Base-by-base conservation (phyloP, 352 stramenopile genomes). In the Globisporangium perplexum region DNA sequence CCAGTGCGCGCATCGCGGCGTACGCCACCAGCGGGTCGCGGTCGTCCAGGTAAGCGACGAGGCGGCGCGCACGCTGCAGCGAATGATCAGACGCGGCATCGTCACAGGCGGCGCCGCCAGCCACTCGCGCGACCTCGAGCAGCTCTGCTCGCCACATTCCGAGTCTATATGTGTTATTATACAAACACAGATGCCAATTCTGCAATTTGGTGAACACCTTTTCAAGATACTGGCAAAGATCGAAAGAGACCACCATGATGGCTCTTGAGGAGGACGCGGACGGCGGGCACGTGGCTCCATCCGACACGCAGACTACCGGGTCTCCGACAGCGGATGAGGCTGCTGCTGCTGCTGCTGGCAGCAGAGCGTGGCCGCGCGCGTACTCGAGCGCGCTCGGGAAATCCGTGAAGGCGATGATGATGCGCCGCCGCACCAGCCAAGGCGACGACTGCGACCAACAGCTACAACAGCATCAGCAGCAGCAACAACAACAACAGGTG, bases 391-490 rank as follows among this genome's bases (percentile, higher is more conserved):
- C 61, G 31, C 65, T 87, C 12, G 63, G 62, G 20, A 84, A 74
- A 49, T 87, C 76, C 33, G 69, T 85, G 60, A 66, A 66, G 52
- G 75, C 66, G 46, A 87, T 87, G 57, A 84, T 86, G 36, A 38
- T 57, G 14, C 50, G 48, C n/a, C 62, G 47, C 42, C 59, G 60
- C 8, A 38, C 63, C 26, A 49, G 47, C 23, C 38, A 45, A 36
- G 41, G 14, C 50, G 50, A 55, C 11, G 38, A 17, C 3, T 17
- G 0, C 7, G 47, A 43, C 20, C 26, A 30, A 6, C 14, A 36
- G 11, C 45, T 47, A 17, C 17, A 18, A 39, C 24, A 35, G 41
- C 48, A 53, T 51, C 8, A 44, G 23, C 47, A 22, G 0, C 26
- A 52, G 8, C 31, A 41, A 17, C 28, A 51, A 11, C 46, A 36